A percentile compares a stretch with the other conserved stretches of the same genome.
These are phyloP conservation scores for Leucaena leucocephala DNA, from an alignment of 306 rosid species.

Conservation along the genomic window DNA sequence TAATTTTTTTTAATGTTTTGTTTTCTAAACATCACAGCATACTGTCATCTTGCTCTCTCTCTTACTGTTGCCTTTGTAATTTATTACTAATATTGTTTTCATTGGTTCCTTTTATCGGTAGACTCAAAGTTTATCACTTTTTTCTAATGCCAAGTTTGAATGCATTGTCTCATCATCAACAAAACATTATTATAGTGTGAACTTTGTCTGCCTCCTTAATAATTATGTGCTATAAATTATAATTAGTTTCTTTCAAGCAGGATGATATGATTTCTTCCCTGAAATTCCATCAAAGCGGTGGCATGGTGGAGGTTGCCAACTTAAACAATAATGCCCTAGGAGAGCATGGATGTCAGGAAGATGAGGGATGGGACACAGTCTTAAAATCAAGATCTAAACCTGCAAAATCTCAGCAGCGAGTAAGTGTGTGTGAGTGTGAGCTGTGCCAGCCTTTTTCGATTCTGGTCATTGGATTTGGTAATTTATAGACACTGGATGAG, in stretches of 20 bases:
- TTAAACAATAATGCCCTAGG: slow-evolving; percentile 49
- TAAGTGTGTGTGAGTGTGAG: slow-evolving; percentile 36
- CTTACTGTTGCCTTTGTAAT: neutral
- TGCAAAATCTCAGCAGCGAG: slow-evolving; percentile 53
- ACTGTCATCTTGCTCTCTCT: neutral
- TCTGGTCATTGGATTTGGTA: neutral
- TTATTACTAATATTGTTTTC: neutral
- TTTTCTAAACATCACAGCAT: neutral
- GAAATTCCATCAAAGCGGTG: slow-evolving; percentile 61
- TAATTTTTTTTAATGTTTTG: neutral
- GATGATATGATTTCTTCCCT: slow-evolving; percentile 35
- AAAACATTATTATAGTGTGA: neutral
- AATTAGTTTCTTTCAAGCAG: slow-evolving; percentile 15
- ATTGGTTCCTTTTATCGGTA: neutral
- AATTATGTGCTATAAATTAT: slow-evolving; percentile 1
- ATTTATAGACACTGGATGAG: slow-evolving; percentile 7
- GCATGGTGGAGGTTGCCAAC: slow-evolving; percentile 47
- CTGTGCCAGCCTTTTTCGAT: too few species aligned
- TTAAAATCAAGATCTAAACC: slow-evolving; percentile 48
- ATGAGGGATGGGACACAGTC: slow-evolving; percentile 33
- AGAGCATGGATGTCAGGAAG: slow-evolving; percentile 47
- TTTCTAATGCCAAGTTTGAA: neutral
- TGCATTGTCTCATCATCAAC: neutral
- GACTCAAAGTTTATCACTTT: neutral
- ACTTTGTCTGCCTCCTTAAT: neutral